Percentiles rank a stretch among this genome's conserved stretches.
Evolutionary conservation across 495 filamentous ascomycete genomes (phyloP).

Genomic region (Elasticomyces elasticus): DNA sequence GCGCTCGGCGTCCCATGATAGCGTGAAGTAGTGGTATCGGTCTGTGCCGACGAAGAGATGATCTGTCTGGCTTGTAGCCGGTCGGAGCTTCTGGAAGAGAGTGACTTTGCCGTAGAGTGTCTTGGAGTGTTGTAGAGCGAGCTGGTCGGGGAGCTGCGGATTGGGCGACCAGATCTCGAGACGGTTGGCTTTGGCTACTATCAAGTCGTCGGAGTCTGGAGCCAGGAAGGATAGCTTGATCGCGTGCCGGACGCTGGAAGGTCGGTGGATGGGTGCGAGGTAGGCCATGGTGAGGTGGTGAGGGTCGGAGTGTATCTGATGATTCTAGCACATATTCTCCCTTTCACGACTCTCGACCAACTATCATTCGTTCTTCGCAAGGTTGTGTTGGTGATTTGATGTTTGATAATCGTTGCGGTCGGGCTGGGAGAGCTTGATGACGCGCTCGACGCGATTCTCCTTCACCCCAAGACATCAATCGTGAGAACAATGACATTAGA

Average conservation of each 20-base stretch:
- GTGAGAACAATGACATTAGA: no score
- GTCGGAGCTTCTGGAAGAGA: slow-evolving; percentile 73
- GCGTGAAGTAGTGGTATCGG: slow-evolving; percentile 77
- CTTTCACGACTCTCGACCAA: no score
- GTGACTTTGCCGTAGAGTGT: slow-evolving; percentile 72
- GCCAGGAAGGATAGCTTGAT: slow-evolving; percentile 66
- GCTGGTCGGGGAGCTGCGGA: slow-evolving; percentile 44
- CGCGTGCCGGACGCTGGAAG: slow-evolving; percentile 82
- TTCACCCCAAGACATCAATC: no score
- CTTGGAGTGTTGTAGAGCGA: slow-evolving; percentile 52
- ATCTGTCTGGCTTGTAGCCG: slow-evolving; percentile 61
- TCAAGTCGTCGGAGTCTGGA: slow-evolving; percentile 65
- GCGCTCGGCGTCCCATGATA: slow-evolving; percentile 65
- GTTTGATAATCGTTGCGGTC: no score
- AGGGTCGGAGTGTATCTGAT: neutral
- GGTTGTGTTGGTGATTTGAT: no score
- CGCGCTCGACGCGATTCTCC: no score
- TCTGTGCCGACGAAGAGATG: slow-evolving; percentile 91
- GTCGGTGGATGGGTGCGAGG: slow-evolving; percentile 82
- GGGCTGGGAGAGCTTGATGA: no score
- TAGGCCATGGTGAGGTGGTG: slow-evolving; percentile 61
- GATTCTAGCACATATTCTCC: no score
- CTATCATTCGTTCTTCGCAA: no score
- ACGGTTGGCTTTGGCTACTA: slow-evolving; percentile 84
- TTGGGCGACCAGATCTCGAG: slow-evolving; percentile 64